These are phyloP conservation scores for Inonotus hispidus DNA, from an alignment of 1,284 basidiomycete species.

Conservation along the genomic window DNA sequence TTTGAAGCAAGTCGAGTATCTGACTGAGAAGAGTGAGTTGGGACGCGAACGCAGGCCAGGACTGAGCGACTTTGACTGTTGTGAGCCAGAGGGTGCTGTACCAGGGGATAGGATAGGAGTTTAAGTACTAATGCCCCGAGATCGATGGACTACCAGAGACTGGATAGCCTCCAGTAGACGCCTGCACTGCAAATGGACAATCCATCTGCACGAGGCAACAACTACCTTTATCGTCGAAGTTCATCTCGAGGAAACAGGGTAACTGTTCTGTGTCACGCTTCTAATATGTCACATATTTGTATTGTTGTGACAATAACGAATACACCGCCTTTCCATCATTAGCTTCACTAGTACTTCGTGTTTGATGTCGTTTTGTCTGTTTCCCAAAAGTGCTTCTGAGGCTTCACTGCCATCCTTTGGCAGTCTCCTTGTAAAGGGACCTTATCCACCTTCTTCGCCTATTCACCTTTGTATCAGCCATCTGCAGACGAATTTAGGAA, in stretches of 20 bases:
- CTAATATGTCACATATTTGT: background rate
- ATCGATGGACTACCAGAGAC: background rate
- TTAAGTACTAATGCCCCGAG: background rate
- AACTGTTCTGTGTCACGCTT: background rate
- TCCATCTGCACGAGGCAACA: background rate
- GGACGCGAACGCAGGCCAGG: background rate
- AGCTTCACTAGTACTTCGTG: conserved; percentile 2
- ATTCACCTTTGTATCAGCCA: conserved; percentile 53
- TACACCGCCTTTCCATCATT: background rate
- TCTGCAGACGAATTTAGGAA: conserved; percentile 28
- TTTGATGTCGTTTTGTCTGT: conserved; percentile 34
- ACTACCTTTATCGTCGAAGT: background rate
- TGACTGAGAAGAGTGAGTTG: background rate
- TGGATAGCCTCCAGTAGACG: background rate
- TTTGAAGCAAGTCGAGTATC: background rate
- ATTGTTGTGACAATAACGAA: background rate
- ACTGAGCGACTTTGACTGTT: background rate
- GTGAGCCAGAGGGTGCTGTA: background rate
- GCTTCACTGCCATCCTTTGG: conserved; percentile 38
- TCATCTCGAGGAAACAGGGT: background rate
- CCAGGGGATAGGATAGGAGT: background rate
- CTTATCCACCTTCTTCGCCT: conserved; percentile 49
- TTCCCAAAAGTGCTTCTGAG: too few species aligned
- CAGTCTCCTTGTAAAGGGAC: conserved; percentile 47
- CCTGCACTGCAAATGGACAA: background rate